Base-by-base conservation (phyloP, 179 eudicot species). In the Beta lomatogona region DNA sequence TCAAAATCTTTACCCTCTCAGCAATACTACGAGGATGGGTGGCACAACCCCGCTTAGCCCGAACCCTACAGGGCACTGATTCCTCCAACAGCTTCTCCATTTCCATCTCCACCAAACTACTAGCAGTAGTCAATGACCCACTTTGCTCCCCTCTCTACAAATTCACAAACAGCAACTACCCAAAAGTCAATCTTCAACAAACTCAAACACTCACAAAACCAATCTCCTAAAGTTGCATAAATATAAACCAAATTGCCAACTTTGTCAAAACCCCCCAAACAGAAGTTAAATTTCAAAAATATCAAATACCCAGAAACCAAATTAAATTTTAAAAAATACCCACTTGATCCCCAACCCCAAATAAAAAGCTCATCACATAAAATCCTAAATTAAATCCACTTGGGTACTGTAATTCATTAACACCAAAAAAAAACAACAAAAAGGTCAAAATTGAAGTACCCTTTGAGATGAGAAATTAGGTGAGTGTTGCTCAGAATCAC, bases 11-110 rank as follows among this genome's bases (percentile, higher is more conserved):
- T 87, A 95, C 98, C 89, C 98, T 89, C 83, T 95, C 98, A 0
- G 98, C 97, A 76, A 95, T 95, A 87, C 98, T 95, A 48, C 98
- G 97, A 83, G 98, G 98, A 83, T 95, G 97, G 5, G 98, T 93
- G 10, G 98, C 98, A 89, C 94, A 95, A 73, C 98, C 98, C 19
- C 98, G 97, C 88, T 93, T 95, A 21, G 98, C 98, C 50, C 98
- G 93, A 84, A 88, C 91, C 84, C 90, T 91, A 71, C 88, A 86
- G 5, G 83, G 78, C 54, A 86, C 85, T 5, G 87, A 81, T 46
- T 88, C 87, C 82, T 92, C 97, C 79, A 93, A 78, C 70, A 94
- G 90, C 87, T 92, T 93, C 83, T 94, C 97, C 96, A 93, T 90
- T 54, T 94, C 98, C 82, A 85, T 66, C 82, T 94, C 98, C 86